Evolutionary conservation across 805 yeast species (phyloP).

Genomic region (Zygoascus ofunaensis): DNA sequence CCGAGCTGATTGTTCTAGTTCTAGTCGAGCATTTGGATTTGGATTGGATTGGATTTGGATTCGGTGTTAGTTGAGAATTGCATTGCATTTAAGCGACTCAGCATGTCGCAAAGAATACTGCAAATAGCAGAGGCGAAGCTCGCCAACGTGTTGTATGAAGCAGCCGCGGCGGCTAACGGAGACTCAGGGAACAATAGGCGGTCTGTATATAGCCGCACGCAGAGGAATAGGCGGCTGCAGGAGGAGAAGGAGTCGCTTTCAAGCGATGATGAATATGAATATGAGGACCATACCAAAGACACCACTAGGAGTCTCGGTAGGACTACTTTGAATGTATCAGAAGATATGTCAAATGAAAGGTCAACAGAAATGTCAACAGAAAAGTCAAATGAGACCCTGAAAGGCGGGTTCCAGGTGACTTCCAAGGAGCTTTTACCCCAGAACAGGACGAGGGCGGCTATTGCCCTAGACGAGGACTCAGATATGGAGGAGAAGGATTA

Average conservation of each 20-base stretch:
- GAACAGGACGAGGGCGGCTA: not conserved
- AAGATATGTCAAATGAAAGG: too few species aligned
- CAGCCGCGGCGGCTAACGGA: not conserved
- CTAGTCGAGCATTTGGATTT: too few species aligned
- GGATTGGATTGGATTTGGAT: too few species aligned
- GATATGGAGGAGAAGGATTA: slow-evolving; percentile 9
- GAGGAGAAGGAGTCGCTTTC: not conserved
- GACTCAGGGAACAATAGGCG: too few species aligned
- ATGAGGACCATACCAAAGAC: not conserved
- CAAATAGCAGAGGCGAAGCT: not conserved
- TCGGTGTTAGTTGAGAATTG: too few species aligned
- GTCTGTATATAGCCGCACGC: not conserved
- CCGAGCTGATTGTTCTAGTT: too few species aligned
- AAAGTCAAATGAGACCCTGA: too few species aligned
- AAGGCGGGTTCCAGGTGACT: not conserved
- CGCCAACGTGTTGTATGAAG: not conserved
- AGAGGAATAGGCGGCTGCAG: not conserved
- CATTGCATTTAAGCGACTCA: too few species aligned
- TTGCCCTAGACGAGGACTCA: slow-evolving; percentile 5
- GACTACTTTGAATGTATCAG: too few species aligned
- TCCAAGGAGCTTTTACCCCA: not conserved
- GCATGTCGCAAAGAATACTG: not conserved
- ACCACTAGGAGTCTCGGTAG: too few species aligned
- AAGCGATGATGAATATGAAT: not conserved
- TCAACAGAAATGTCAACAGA: too few species aligned